phyloP scores from a whole-genome alignment of 768 basidiomycete genomes.

The Russula griseocarnosa region DNA sequence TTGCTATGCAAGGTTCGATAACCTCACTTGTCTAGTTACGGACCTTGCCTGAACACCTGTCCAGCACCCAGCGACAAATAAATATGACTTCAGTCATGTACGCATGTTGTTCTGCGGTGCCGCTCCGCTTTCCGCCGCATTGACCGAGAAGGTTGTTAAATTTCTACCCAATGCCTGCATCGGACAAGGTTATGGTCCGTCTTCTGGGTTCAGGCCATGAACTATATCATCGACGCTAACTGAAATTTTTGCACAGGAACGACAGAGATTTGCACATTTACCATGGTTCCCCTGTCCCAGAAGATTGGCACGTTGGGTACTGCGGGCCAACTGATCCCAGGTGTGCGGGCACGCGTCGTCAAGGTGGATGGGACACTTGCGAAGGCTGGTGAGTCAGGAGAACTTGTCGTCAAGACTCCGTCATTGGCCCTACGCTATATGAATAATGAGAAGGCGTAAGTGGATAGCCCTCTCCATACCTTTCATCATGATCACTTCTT shows the following conservation, averaged over 20 bases:
- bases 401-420: slow-evolving; percentile 47
- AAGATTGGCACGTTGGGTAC: slow-evolving; percentile 53
- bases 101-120: slow-evolving; percentile 35
- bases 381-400: slow-evolving; percentile 53
- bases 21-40: not conserved
- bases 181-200: slow-evolving; percentile 57
- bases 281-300: slow-evolving; percentile 46
- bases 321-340: slow-evolving; percentile 45
- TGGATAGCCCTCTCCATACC: slow-evolving; percentile 5
- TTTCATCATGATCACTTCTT: not conserved
- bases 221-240: not conserved
- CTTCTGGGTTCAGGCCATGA: not conserved
- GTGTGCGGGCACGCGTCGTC: slow-evolving; percentile 48
- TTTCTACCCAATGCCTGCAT: slow-evolving; percentile 53
- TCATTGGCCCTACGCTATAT: slow-evolving; percentile 44
- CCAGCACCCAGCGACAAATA: slow-evolving; percentile 34
- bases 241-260: slow-evolving; percentile 44
- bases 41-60: not conserved
- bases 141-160: slow-evolving; percentile 41
- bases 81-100: slow-evolving; percentile 34
- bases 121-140: slow-evolving; percentile 37
- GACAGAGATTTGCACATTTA: slow-evolving; percentile 60
- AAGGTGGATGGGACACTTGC: slow-evolving; percentile 53
- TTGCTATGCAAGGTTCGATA: slow-evolving; percentile 34
- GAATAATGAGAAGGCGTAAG: slow-evolving; percentile 58